A percentile compares a stretch with the other conserved stretches of the same genome.
These are phyloP conservation scores for Jatropha multifida DNA, from an alignment of 441 rosid genomes.

Conservation along the genomic window DNA sequence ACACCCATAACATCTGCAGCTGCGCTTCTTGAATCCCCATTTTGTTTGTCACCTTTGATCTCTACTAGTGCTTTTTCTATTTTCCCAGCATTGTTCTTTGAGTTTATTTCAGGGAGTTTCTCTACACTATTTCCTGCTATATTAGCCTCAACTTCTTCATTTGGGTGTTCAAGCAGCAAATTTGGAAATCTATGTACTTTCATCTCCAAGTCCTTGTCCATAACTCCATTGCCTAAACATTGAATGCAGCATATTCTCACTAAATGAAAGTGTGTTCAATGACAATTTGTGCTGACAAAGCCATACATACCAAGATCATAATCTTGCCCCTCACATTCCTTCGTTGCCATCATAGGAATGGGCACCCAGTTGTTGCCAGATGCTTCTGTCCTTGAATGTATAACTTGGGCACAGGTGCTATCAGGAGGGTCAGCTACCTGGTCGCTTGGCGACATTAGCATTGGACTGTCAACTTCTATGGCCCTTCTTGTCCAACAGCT, in stretches of 20 bases:
- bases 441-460: slow-evolving; percentile 26
- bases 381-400: slow-evolving; percentile 34
- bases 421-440: slow-evolving; percentile 33
- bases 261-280: slow-evolving; percentile 12
- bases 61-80: slow-evolving; percentile 24
- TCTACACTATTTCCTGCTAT: slow-evolving; percentile 23
- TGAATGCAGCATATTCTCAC: slow-evolving; percentile 16
- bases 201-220: slow-evolving; percentile 38
- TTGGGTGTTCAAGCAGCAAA: slow-evolving; percentile 28
- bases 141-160: slow-evolving; percentile 15
- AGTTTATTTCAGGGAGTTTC: slow-evolving; percentile 23
- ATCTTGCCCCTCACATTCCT: slow-evolving; percentile 19
- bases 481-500: slow-evolving; percentile 49
- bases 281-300: neutral
- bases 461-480: slow-evolving; percentile 39
- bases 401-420: slow-evolving; percentile 41
- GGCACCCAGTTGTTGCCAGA: slow-evolving; percentile 31
- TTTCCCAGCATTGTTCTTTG: slow-evolving; percentile 26
- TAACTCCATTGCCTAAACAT: slow-evolving; percentile 24
- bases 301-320: slow-evolving; percentile 34
- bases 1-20: slow-evolving; percentile 25
- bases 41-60: slow-evolving; percentile 26
- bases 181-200: slow-evolving; percentile 31
- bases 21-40: slow-evolving; percentile 30
- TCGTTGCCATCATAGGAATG: slow-evolving; percentile 17